Base-by-base conservation (phyloP, 352 stramenopile species). In the Phytophthora vignae region DNA sequence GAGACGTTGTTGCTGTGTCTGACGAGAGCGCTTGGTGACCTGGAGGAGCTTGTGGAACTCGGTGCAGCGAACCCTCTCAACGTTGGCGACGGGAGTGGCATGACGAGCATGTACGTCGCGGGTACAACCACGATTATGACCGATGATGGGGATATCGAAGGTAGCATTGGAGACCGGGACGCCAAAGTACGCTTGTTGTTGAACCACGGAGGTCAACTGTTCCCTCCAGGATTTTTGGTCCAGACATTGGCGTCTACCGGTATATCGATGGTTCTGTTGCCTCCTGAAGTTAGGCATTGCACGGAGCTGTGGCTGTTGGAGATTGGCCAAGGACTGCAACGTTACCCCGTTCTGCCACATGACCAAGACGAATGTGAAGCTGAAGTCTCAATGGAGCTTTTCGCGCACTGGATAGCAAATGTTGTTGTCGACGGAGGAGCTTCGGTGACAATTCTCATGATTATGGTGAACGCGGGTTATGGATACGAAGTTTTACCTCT, bases 81-180 rank as follows among this genome's bases (percentile, higher is more conserved):
- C 29, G 22, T 22, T 49, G 29, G 42, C 0, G 55, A 74, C 46
- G 17, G 19, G 21, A 50, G 9, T 2, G 66, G 55, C 14, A 53
- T 56, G 48, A 77, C 70, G 3, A 55, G 58, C 36, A 22, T 77
- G 14, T 66, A 70, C 31, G 52, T 73, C n/a, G 55, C 46, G 25
- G 19, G 46, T n/a, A 52, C 46, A 52, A 9, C n/a, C n/a, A 27
- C 44, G 2, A 12, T 52, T 52, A 17, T 10, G n/a, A 52, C 3
- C 22, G 49, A 31, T 12, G 17, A 25, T 50, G 25, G 17, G 31
- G 27, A 2, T 52, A 0, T 4, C 19, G 25, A 3, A 22, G 19
- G n/a, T 7, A 50, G 7, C 21, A 27, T 60, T 12, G 46, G 56
- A 33, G n/a, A 52, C 12, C 55, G 63, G 7, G 33, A 57, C 27